phyloP scores from a whole-genome alignment of 2,329 filamentous ascomycete species.

The Sporothrix luriei region DNA sequence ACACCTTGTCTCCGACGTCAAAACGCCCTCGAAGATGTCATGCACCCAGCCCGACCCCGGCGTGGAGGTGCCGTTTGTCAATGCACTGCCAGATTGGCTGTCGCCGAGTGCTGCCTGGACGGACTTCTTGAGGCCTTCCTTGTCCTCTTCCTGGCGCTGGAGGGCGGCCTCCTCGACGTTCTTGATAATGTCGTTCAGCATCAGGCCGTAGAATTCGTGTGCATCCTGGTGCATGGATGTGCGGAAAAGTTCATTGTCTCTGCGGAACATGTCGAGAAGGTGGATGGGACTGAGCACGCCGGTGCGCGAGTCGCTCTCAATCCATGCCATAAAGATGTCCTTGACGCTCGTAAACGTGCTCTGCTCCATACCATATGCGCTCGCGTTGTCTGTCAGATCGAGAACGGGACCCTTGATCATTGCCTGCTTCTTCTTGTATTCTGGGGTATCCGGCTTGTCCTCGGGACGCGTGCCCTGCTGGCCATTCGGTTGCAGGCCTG shows the following conservation, averaged over 20 bases:
- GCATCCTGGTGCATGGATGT: conserved; percentile 98
- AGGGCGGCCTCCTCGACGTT: conserved; percentile 88
- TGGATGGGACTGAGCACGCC: conserved; percentile 90
- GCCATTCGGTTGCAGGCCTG: conserved; percentile 55
- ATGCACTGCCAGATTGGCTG: neutral
- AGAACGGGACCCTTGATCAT: conserved; percentile 85
- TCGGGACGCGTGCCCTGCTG: conserved; percentile 69
- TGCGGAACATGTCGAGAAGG: conserved; percentile 89
- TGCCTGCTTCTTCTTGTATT: conserved; percentile 97
- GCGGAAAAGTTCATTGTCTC: conserved; percentile 96
- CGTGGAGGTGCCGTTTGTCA: conserved; percentile 52
- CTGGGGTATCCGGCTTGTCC: conserved; percentile 90
- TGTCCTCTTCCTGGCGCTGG: conserved; percentile 52
- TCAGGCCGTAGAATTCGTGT: conserved; percentile 91
- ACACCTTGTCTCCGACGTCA: conserved; percentile 96
- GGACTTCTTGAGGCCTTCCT: conserved; percentile 55
- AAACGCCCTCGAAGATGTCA: conserved; percentile 90
- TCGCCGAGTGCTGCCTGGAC: conserved; percentile 50
- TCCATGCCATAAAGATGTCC: conserved; percentile 91
- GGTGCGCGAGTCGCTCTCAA: conserved; percentile 76
- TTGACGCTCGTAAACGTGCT: conserved; percentile 93
- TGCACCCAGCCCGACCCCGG: conserved; percentile 87
- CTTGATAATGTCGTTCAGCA: conserved; percentile 93
- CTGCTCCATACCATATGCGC: conserved; percentile 87
- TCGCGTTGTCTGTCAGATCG: conserved; percentile 78